Base-by-base conservation (phyloP, 345 rosid species). In the Brassica juncea region DNA sequence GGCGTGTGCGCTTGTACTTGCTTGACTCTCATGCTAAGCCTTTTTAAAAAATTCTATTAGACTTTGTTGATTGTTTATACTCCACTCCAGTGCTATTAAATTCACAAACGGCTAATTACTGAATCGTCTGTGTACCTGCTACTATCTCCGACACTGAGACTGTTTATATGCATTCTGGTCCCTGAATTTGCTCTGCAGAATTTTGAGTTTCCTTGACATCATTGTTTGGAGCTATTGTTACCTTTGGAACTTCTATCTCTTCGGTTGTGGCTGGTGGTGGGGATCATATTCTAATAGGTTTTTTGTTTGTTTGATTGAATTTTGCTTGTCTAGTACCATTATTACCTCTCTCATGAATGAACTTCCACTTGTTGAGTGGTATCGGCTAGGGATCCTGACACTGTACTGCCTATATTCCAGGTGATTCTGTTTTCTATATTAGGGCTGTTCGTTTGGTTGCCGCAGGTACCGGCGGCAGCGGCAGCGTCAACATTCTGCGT, bases 311-410 rank as follows among this genome's bases (percentile, higher is more conserved):
- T 42, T 42, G 52, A 54, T 37, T 77, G 2, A 0, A 23, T 54
- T 62, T 34, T 4, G 54, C 80, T n/a, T 70, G 31, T 70, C 27
- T 28, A 14, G 21, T 70, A 47, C 54, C 39, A 49, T 71, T 71
- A 19, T 15, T 63, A 39, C 44, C 44, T 9, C 3, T 84, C 94
- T 92, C 80, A 94, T 91, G 94, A 93, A 88, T 84, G 83, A 74
- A 78, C 95, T 95, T 76, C 98, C 99, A 12, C 86, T 91, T 60
- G 89, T 91, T 75, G 98, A 95, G 82, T 94, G 99, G 93, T 94
- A 83, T 94, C 98, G 10, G 98, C 99, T 47, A 94, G 98, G 1
- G 98, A 94, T 82, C 99, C 98, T 82, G 97, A 91, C 74, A 94
- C 98, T 12, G 99, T 94, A 68, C 80, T 91, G 34, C 93, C 98